Conservation (phyloP, 805 yeast species). For the Nakazawaea anatomiae region DNA sequence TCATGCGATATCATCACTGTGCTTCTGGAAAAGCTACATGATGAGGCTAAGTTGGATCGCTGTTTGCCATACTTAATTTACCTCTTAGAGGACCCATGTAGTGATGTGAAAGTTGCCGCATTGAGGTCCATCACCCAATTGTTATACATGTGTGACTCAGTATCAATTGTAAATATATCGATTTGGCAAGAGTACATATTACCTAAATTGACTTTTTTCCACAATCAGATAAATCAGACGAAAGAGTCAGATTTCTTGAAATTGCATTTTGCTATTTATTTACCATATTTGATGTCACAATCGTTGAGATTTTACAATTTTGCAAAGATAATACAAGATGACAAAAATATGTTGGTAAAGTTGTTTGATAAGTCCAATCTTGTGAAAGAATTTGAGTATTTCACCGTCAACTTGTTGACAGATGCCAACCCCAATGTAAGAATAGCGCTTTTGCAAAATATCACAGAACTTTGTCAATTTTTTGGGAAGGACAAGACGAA, state of each 20-base stretch:
- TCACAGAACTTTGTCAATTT: slow-evolving; percentile 72
- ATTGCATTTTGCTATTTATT: slow-evolving; percentile 62
- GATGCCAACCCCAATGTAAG: slow-evolving; percentile 64
- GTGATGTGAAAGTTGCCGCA: slow-evolving; percentile 63
- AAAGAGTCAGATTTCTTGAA: slow-evolving; percentile 35
- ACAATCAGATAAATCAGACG: slow-evolving; percentile 14
- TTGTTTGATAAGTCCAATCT: slow-evolving; percentile 30
- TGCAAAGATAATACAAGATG: slow-evolving; percentile 39
- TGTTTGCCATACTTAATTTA: slow-evolving; percentile 74
- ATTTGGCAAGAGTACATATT: slow-evolving; percentile 78
- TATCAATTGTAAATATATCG: slow-evolving; percentile 70
- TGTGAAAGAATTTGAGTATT: slow-evolving; percentile 53
- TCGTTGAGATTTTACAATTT: slow-evolving; percentile 62
- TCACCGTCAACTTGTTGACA: slow-evolving; percentile 61
- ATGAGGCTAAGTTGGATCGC: slow-evolving; percentile 81
- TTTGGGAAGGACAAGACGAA: slow-evolving; percentile 86
- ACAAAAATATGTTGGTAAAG: background rate
- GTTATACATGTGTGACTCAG: slow-evolving; percentile 51
- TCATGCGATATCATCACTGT: slow-evolving; percentile 76
- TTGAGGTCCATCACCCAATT: slow-evolving; percentile 63
- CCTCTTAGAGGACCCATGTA: slow-evolving; percentile 63
- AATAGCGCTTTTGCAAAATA: slow-evolving; percentile 60
- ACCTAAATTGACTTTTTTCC: slow-evolving; percentile 54
- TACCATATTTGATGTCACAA: slow-evolving; percentile 65
- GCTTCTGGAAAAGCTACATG: slow-evolving; percentile 69